These are phyloP conservation scores for Margaritispora aquatica DNA, from an alignment of 495 filamentous ascomycete genomes.

Conservation along the genomic window DNA sequence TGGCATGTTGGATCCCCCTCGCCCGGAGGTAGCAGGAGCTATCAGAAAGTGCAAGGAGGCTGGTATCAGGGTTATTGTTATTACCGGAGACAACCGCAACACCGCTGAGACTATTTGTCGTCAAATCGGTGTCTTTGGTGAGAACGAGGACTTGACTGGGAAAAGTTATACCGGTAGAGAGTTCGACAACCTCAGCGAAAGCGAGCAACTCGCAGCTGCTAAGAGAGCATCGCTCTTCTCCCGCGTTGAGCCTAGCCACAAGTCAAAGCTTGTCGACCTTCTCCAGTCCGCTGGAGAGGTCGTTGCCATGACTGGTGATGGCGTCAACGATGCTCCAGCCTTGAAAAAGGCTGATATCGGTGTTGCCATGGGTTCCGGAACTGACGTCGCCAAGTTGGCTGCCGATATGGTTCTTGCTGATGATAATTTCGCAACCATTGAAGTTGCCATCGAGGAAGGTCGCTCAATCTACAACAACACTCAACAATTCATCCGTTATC, in stretches of 20 bases:
- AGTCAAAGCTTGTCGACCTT: slow-evolving; percentile 92
- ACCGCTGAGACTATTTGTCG: slow-evolving; percentile 97
- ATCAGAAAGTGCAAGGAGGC: slow-evolving; percentile 86
- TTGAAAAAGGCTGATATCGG: slow-evolving; percentile 99
- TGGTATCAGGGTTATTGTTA: slow-evolving; percentile 94
- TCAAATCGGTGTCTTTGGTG: slow-evolving; percentile 88
- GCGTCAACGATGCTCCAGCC: slow-evolving; percentile 97
- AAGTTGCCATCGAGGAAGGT: slow-evolving; percentile 92
- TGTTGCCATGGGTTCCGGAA: slow-evolving; percentile 98
- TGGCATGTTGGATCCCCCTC: slow-evolving; percentile 95
- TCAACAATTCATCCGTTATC: slow-evolving; percentile 98
- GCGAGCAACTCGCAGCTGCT: slow-evolving; percentile 74
- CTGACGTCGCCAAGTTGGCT: slow-evolving; percentile 93
- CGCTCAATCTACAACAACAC: slow-evolving; percentile 99
- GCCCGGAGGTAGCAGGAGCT: slow-evolving; percentile 82
- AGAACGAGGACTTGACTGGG: slow-evolving; percentile 73
- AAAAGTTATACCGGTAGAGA: slow-evolving; percentile 95
- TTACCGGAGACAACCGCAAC: slow-evolving; percentile 96
- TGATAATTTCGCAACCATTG: slow-evolving; percentile 98
- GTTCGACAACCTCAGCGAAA: slow-evolving; percentile 78
- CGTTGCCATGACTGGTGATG: slow-evolving; percentile 99
- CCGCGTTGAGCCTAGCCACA: slow-evolving; percentile 92
- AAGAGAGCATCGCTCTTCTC: slow-evolving; percentile 89
- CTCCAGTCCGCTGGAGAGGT: slow-evolving; percentile 91
- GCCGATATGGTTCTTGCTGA: slow-evolving; percentile 99